Conservation (phyloP, 108 stramenopile species). For the Schizochytrium sp. region DNA sequence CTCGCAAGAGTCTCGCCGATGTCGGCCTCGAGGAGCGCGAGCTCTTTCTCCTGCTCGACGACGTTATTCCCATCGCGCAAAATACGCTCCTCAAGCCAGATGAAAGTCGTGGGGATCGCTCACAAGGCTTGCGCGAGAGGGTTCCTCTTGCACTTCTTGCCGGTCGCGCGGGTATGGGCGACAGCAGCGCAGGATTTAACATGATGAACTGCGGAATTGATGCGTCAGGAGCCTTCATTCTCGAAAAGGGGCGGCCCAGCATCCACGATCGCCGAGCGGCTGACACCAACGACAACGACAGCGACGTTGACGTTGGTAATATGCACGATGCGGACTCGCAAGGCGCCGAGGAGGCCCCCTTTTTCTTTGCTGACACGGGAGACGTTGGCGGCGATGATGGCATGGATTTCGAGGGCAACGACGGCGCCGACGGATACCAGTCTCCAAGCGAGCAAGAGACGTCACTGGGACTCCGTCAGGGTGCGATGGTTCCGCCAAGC, state of each 20-base stretch:
- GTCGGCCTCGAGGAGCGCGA: conserved; percentile 63
- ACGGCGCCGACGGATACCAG: background rate
- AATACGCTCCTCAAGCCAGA: conserved; percentile 30
- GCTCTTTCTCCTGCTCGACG: conserved; percentile 78
- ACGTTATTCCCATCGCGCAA: conserved; percentile 65
- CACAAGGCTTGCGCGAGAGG: background rate
- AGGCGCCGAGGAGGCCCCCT: background rate
- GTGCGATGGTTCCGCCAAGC: background rate
- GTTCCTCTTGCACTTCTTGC: background rate
- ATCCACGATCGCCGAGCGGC: background rate
- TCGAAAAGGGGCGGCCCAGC: background rate
- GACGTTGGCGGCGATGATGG: background rate
- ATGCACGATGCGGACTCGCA: too few species aligned
- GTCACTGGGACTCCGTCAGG: background rate
- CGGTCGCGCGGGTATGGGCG: background rate
- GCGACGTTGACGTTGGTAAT: background rate
- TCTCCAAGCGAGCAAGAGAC: background rate
- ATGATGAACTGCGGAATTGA: conserved; percentile 43
- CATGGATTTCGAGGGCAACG: background rate
- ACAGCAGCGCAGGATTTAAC: conserved; percentile 27
- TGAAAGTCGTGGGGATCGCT: background rate
- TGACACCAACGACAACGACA: background rate
- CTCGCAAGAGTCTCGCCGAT: conserved; percentile 46
- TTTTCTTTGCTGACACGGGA: background rate
- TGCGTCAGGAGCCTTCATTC: conserved; percentile 34